Evolutionary conservation across 2,329 filamentous ascomycete genomes (phyloP).

Genomic region (Daldinia sp.): DNA sequence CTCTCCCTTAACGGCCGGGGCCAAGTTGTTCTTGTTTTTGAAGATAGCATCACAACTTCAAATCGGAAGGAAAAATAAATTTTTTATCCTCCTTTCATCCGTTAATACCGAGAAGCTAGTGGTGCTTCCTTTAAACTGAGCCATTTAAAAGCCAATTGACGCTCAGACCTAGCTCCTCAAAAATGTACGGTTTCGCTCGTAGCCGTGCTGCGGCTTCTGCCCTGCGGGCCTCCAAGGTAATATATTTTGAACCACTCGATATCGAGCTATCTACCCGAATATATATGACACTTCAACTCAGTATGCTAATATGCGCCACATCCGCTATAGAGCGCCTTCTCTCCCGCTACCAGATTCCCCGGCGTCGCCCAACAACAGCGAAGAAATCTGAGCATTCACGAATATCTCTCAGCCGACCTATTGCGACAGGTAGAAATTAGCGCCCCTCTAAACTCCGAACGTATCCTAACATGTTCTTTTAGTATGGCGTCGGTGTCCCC

Average conservation of each 20-base stretch:
- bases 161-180: slow-evolving; percentile 44
- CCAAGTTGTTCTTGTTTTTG: slow-evolving; percentile 38
- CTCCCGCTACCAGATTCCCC: slow-evolving; percentile 65
- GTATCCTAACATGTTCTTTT: slow-evolving; percentile 40
- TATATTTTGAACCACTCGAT: slow-evolving; percentile 43
- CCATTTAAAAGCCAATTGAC: slow-evolving; percentile 26
- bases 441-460: slow-evolving; percentile 12
- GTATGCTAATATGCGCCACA: slow-evolving; percentile 38
- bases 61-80: background rate
- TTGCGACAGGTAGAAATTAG: slow-evolving; percentile 70
- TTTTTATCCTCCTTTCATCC: slow-evolving; percentile 19
- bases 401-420: slow-evolving; percentile 95
- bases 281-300: slow-evolving; percentile 30
- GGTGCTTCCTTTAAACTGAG: slow-evolving; percentile 7
- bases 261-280: slow-evolving; percentile 29
- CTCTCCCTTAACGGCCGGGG: slow-evolving; percentile 31
- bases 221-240: slow-evolving; percentile 79
- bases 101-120: slow-evolving; percentile 5
- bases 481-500: slow-evolving; percentile 96
- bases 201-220: slow-evolving; percentile 82
- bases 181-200: slow-evolving; percentile 91
- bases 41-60: slow-evolving; percentile 29
- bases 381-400: slow-evolving; percentile 94
- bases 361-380: slow-evolving; percentile 77
- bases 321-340: slow-evolving; percentile 50